Base-by-base conservation (phyloP, 352 stramenopile genomes). In the Phytophthora uliginosa region DNA sequence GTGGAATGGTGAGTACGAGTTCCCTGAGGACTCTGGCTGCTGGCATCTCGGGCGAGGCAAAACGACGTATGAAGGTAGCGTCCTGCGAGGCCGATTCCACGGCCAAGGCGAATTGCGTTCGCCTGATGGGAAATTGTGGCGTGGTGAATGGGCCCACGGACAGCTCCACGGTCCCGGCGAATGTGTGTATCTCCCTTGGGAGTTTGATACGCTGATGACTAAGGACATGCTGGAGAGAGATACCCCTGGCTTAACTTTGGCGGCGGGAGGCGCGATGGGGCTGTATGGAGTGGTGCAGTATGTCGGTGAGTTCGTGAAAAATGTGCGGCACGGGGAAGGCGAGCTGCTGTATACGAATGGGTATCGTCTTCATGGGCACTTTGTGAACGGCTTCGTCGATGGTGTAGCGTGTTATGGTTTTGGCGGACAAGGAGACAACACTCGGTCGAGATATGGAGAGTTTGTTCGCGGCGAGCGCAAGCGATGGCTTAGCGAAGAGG, bases 1-100 rank as follows among this genome's bases (percentile, higher is more conserved):
- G 36, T 90, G 83, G 77, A 84, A 72, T 18, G 50, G 81, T 8
- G 82, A 90, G 59, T 91, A 90, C 58, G 86, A 95, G 66, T 95
- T 93, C 53, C 88, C 88, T 0, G n/a, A 67, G 1, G 59, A 67
- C n/a, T 92, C 82, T 24, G 73, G 78, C 1, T 88, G 78, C 40
- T 94, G 82, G 83, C 86, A 94, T 68, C 73, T 72, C 45, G 83
- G 84, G 7, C 78, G 84, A 38, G 83, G 88, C 18, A 72, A 59
- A 6, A 88, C 76, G 15, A 91, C 71, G 34, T 96, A 95, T 53
- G 48, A 70, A 33, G 89, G 89, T 26, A 48, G 53, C 9, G 75
- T 95, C 7, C 24, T 85, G n/a, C 78, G 87, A 9, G 84, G 85
- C 10, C 55, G 63, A 5, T 95, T 95, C 61, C 86, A 96, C 45